Evolutionary conservation across 78 protist genomes (phyloP), one percentile per base, ranked within the genome.

Genomic region (Guillardia theta): DNA sequence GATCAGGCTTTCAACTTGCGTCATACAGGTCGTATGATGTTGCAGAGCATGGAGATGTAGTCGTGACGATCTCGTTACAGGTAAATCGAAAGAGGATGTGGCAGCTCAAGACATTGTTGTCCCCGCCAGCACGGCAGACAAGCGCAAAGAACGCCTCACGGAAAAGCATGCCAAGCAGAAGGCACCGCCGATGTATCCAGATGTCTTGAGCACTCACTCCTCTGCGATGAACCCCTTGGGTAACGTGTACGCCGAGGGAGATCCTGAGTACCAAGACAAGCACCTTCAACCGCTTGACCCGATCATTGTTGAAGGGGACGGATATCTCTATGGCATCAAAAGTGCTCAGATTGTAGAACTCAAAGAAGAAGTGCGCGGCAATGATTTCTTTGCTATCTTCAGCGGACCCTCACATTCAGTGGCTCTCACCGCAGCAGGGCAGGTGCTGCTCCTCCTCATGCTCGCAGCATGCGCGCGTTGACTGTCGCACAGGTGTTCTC

Each of bases 271-370:
- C 48, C 53, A 78, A 22, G 90, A 78, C 39, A 46, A 15, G 48
- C 90, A 78, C 48, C 39, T 78, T 9, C 45, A 43, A n/a, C 90
- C 45, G 0, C 48, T 78, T 18, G 53, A 78, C 45, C 90, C 90
- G 41, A 43, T 78, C 90, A 37, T 78, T 43, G 90, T 78, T 18
- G 90, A 78, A 50, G 90, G 90, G 4, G 90, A 78, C 37, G 90
- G 90, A 4, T 78, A 78, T 78, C 48, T 78, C 30, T 78, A 78
- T 43, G 90, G 90, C 2, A 78, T 78, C 8, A 19, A 30, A 19
- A 43, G 53, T 43, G 90, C 44, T 3, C 90, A 78, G 90, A 78
- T 43, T 10, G 90, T 78, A 10, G 48, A 30, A 10, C 8, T 78
- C 90, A 78, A 78, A 43, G 90, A 78, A 50, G 6, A 30, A 12